Evolutionary conservation across 768 basidiomycete species (phyloP).

Genomic region (Trametes sanguinea): DNA sequence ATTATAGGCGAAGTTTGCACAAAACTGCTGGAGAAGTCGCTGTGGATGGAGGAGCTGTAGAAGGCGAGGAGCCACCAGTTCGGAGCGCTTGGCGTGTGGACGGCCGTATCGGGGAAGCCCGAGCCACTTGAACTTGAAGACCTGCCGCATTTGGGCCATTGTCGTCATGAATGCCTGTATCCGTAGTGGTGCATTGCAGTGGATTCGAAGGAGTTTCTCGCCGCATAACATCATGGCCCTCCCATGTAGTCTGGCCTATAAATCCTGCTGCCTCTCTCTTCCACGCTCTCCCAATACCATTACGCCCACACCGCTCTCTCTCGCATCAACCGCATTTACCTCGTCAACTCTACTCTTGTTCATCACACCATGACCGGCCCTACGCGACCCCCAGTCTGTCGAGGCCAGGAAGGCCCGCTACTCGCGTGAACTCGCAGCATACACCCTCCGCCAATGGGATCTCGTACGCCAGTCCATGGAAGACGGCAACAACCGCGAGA

Average conservation of each 20-base stretch:
- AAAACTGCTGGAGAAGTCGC: neutral
- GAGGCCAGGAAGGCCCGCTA: constrained; percentile 38
- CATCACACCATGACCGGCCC: constrained; percentile 21
- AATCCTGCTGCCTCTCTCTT: neutral
- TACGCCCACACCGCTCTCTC: constrained; percentile 3
- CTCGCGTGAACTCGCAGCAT: constrained; percentile 39
- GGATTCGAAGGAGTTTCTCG: constrained; percentile 21
- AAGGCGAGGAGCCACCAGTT: neutral
- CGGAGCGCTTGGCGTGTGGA: constrained; percentile 13
- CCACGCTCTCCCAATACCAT: neutral
- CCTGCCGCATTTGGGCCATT: constrained; percentile 23
- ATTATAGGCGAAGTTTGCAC: neutral
- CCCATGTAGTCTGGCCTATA: constrained; percentile 9
- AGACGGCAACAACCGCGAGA: constrained; percentile 5
- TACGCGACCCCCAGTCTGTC: constrained; percentile 24
- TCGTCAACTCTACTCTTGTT: neutral
- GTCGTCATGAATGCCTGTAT: constrained; percentile 21
- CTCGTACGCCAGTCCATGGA: constrained; percentile 32
- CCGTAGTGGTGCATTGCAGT: constrained; percentile 20
- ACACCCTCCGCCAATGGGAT: constrained; percentile 43
- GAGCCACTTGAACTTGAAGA: constrained; percentile 24
- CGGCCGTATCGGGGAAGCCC: constrained; percentile 5
- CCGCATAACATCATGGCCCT: constrained; percentile 24
- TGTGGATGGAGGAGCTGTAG: neutral
- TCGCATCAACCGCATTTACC: neutral